phyloP scores from a whole-genome alignment of 192 early-diverging fungal species.

The Coemansia sp. region DNA sequence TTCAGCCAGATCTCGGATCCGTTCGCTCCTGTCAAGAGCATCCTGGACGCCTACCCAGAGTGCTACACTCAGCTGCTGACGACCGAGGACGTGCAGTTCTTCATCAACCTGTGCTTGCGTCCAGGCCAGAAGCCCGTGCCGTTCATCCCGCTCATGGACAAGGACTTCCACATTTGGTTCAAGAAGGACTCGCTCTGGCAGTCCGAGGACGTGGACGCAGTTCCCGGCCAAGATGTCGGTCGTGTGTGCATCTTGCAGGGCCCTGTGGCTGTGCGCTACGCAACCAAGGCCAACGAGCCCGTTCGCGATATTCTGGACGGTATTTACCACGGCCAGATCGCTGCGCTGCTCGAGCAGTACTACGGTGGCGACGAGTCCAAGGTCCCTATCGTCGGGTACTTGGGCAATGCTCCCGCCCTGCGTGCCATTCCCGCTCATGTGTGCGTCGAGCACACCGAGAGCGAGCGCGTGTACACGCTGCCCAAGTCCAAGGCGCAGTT shows the following conservation, averaged over 20 bases:
- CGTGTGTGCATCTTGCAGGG: constrained; percentile 86
- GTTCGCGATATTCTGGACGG: constrained; percentile 83
- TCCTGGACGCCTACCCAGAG: constrained; percentile 20
- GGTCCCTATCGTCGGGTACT: constrained; percentile 79
- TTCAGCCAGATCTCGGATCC: neutral
- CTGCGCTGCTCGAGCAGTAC: constrained; percentile 67
- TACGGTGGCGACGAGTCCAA: constrained; percentile 58
- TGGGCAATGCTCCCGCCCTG: constrained; percentile 31
- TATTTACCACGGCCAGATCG: constrained; percentile 80
- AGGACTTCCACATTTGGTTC: constrained; percentile 89
- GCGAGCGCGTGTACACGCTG: constrained; percentile 1
- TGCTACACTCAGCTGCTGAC: constrained; percentile 35
- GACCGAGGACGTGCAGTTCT: constrained; percentile 44
- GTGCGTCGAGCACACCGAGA: neutral
- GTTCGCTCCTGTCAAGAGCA: constrained; percentile 31
- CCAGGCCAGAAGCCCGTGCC: constrained; percentile 79
- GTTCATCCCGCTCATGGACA: constrained; percentile 88
- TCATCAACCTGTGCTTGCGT: constrained; percentile 46
- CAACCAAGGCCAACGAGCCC: constrained; percentile 73
- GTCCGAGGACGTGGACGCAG: constrained; percentile 80
- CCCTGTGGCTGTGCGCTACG: constrained; percentile 75
- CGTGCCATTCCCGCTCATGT: neutral
- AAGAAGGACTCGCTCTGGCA: constrained; percentile 93
- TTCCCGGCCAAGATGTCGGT: constrained; percentile 79
- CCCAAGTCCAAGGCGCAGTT: constrained; percentile 2